Evolutionary conservation across 345 rosid species (phyloP), one percentile per base, ranked within the genome.

Genomic region (Acer negundo): DNA sequence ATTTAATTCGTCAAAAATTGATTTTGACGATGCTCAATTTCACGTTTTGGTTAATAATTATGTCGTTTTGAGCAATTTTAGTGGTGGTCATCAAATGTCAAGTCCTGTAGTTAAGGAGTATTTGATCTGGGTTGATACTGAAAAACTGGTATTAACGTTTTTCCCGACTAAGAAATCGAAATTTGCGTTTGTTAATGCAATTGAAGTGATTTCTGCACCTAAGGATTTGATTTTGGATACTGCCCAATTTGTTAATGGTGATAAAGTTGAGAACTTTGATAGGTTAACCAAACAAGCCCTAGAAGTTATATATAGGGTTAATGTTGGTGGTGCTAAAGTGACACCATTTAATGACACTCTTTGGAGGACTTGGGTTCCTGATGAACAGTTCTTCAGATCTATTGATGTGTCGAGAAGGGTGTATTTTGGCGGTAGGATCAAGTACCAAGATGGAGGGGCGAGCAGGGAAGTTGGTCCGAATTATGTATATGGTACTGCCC

Each of bases 361-460:
- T 74, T 93, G 98, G 99, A 92, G 98, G 73, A 93, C 91, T 62
- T 95, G 99, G 97, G 12, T 92, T 72, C 89, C 97, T 59, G 99
- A 93, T 88, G 88, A 90, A 81, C 86, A 72, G 24, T 93, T 81
- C 83, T 78, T 95, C 26, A 85, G 82, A 84, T 82, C 88, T 6
- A 75, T 76, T 42, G 86, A 88, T 61, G 86, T 82, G 23, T 86
- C 87, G 3, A 82, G 75, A 20, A 83, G 47, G 74, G 83, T 87
- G 44, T 82, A 83, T 82, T 90, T 81, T 75, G 72, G 87, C 67
- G 92, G 96, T 64, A 78, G 88, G 82, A 91, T 94, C 42, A 81
- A 78, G 79, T 92, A 94, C 78, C 89, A 71, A 56, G 35, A 6
- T 65, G 97, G 96, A 73, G 94, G 92, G 15, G 90, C 90, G 4